Base-by-base conservation (phyloP, 768 basidiomycete species). In the Brasilioporus rufonigricans region DNA sequence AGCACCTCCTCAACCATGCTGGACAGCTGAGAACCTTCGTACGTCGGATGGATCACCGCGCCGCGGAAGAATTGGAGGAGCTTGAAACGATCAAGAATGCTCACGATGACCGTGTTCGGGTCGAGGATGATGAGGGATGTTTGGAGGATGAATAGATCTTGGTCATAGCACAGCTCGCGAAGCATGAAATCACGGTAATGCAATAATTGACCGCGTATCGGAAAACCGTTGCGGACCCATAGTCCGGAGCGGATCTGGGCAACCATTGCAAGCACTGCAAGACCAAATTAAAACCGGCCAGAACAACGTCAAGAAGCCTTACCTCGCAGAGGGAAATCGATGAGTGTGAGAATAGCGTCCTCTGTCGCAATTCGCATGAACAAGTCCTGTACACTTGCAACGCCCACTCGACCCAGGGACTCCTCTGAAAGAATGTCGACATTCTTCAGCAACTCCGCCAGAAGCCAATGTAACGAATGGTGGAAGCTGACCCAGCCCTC, bases 151-250 rank as follows among this genome's bases (percentile, higher is more conserved):
- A 87, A 94, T 18, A 97, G 77, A 60, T 93, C 97, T 69, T 98
- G 94, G 69, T 99, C 97, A 66, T 96, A 95, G 64, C 96, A 97
- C 7, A 93, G 79, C 69, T 99, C 97, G 19, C 96, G 87, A 24
- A 98, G 83, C 82, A 91, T 89, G 71, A 93, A 93, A 68, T 98
- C 96, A 26, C 94, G 88, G 69, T 99, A 99, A 68, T 98, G 96
- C 49, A 95, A 80, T 5, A 94, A 78, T 69, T 98, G 97, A 0
- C 94, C 93, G 1, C 96, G 87, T 61, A 98, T 95, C 16, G 89
- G 89, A 65, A 94, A 91, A 4, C 97, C 97, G 62, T 99, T 99
- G 50, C 96, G 89, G 9, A 97, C 95, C 97, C 97, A 99, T 5
- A 98, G 79, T 0, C 94, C 94, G 0, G 92, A 89, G 24, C 94